Conservation (phyloP, 345 rosid genomes). For the Pugionium cornutum region DNA sequence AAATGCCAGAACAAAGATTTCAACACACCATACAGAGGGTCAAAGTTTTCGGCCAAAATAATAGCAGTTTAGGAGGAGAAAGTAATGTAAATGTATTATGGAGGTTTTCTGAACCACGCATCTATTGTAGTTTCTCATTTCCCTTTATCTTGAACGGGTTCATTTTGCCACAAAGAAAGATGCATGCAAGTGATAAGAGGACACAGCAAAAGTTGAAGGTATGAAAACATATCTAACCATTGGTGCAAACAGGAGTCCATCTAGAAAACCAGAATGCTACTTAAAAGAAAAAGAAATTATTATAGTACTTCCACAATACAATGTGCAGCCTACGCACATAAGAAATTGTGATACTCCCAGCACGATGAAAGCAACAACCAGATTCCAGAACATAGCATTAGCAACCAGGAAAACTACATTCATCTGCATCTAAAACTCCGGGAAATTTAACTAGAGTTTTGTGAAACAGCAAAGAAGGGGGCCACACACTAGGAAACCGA, state of each 20-base stretch:
- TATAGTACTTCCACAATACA: neutral
- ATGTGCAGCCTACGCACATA: slow-evolving; percentile 3
- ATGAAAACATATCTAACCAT: slow-evolving; percentile 6
- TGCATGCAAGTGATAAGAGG: slow-evolving; percentile 11
- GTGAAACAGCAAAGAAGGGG: neutral
- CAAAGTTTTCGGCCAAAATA: neutral
- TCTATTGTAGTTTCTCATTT: slow-evolving; percentile 4
- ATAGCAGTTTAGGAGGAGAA: neutral
- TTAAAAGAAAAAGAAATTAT: neutral
- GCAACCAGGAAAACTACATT: neutral
- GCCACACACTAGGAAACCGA: neutral
- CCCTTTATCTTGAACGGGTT: neutral
- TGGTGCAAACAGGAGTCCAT: neutral
- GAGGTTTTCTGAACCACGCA: slow-evolving; percentile 1
- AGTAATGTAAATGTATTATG: neutral
- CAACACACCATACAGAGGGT: slow-evolving; percentile 26
- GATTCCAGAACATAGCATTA: slow-evolving; percentile 10
- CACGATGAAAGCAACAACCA: slow-evolving; percentile 15
- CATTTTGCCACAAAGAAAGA: neutral
- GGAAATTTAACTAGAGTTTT: slow-evolving; percentile 3
- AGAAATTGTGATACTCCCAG: neutral
- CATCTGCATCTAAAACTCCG: neutral
- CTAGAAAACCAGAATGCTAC: neutral
- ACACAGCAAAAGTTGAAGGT: slow-evolving; percentile 4
- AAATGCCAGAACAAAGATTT: neutral